A percentile compares a stretch with the other conserved stretches of the same genome.
Conservation (phyloP, 257 asterid species). For the Nicotiana undulata region DNA sequence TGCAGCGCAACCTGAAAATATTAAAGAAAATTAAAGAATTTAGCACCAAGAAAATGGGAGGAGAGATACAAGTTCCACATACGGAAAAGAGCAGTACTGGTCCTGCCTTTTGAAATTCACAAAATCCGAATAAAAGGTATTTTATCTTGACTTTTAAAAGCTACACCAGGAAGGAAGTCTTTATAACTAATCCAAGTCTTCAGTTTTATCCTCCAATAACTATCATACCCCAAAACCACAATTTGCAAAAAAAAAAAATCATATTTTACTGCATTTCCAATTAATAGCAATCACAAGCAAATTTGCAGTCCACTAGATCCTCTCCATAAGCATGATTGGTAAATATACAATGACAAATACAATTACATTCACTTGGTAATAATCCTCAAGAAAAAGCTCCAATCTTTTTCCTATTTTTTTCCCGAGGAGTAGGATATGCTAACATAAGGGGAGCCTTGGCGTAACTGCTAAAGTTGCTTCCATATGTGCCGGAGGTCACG, state of each 20-base stretch:
- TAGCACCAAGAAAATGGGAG: not conserved
- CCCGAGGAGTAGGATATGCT: not conserved
- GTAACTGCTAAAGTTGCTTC: too few relatives aligned
- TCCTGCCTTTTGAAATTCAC: not conserved
- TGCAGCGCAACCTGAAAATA: conserved; percentile 60
- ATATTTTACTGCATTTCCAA: not conserved
- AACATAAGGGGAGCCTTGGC: too few relatives aligned
- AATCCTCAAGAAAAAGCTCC: not conserved
- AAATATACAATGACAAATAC: not conserved
- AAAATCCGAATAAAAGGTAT: not conserved
- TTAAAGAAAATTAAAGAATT: not conserved
- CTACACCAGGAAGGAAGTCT: not conserved
- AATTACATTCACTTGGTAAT: not conserved
- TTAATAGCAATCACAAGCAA: not conserved
- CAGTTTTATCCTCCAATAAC: not conserved
- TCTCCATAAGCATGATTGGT: not conserved
- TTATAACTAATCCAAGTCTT: not conserved
- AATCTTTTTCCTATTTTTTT: not conserved
- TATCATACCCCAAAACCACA: not conserved
- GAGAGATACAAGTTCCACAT: not conserved
- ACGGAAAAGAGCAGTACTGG: not conserved
- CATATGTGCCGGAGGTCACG: too few relatives aligned
- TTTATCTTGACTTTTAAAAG: not conserved
- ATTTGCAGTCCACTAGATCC: not conserved
- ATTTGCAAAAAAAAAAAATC: not conserved